Percentiles rank a stretch among this genome's conserved stretches.
These are phyloP conservation scores for Rhizoclosmatium globosum DNA, from an alignment of 192 early-diverging fungal species.

Conservation along the genomic window DNA sequence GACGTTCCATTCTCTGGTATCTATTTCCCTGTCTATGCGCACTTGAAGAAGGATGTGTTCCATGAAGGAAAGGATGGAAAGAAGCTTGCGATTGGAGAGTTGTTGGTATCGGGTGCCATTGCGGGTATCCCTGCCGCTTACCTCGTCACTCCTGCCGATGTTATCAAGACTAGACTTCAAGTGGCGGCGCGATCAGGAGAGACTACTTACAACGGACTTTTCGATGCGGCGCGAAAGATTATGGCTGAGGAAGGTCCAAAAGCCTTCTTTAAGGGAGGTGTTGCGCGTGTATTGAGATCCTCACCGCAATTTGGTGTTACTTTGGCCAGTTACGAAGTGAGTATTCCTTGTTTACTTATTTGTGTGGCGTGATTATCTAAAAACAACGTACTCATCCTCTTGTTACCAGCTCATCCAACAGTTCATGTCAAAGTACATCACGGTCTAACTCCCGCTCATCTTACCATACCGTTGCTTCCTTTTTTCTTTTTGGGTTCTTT, in stretches of 20 bases:
- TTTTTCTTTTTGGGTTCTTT: too few relatives aligned
- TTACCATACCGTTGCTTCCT: too few relatives aligned
- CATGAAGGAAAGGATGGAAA: constrained; percentile 79
- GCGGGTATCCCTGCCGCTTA: constrained; percentile 98
- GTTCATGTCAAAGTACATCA: constrained; percentile 31
- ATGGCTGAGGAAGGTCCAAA: constrained; percentile 88
- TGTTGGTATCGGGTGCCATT: constrained; percentile 88
- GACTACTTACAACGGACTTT: constrained; percentile 84
- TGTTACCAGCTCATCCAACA: constrained; percentile 30
- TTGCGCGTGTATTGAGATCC: constrained; percentile 88
- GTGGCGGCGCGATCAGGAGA: constrained; percentile 91
- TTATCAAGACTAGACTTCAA: constrained; percentile 97
- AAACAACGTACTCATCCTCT: too few relatives aligned
- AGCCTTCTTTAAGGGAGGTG: constrained; percentile 97
- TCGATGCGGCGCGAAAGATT: constrained; percentile 88
- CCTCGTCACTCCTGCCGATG: constrained; percentile 96
- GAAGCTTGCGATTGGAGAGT: constrained; percentile 62
- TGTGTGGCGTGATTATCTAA: background rate
- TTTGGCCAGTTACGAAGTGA: constrained; percentile 84
- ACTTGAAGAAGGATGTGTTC: constrained; percentile 94
- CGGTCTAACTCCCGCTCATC: too few relatives aligned
- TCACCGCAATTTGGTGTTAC: constrained; percentile 99
- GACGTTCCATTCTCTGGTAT: constrained; percentile 98
- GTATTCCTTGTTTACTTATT: background rate
- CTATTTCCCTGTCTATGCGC: constrained; percentile 97